phyloP scores from a whole-genome alignment of 139 green algal genomes.

The Chlamydomonas sp. region DNA sequence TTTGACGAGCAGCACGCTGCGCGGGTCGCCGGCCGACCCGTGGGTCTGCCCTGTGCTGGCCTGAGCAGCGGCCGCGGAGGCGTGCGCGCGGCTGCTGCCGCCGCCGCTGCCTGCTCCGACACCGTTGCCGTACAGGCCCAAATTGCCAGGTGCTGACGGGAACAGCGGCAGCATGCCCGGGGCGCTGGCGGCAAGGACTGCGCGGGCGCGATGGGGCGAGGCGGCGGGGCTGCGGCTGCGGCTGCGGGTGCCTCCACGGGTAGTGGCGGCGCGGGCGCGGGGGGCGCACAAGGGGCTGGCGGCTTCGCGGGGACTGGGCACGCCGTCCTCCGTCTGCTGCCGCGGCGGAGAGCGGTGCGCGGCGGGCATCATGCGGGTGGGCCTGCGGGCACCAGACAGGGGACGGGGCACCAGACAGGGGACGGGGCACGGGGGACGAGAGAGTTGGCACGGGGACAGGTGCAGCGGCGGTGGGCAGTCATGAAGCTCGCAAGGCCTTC shows the following conservation, averaged over 20 bases:
- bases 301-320: too few species aligned
- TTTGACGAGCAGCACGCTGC: slow-evolving; percentile 22
- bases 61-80: not conserved
- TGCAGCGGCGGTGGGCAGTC: too few species aligned
- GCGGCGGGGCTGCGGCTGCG: not conserved
- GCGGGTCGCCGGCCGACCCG: not conserved
- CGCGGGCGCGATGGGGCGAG: not conserved
- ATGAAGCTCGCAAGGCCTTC: too few species aligned
- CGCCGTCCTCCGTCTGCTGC: not conserved
- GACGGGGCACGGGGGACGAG: too few species aligned
- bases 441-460: too few species aligned
- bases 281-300: not conserved
- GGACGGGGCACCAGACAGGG: too few species aligned
- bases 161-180: too few species aligned
- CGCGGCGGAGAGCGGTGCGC: not conserved
- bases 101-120: not conserved
- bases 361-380: slow-evolving; percentile 34
- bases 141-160: too few species aligned
- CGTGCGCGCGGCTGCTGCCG: not conserved
- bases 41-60: not conserved
- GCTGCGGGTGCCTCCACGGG: not conserved
- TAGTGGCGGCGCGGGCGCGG: too few species aligned
- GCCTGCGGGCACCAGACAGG: not conserved
- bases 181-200: too few species aligned
- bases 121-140: too few species aligned